Base-by-base conservation (phyloP, 208 protist genomes). In the Trypanosoma theileri region DNA sequence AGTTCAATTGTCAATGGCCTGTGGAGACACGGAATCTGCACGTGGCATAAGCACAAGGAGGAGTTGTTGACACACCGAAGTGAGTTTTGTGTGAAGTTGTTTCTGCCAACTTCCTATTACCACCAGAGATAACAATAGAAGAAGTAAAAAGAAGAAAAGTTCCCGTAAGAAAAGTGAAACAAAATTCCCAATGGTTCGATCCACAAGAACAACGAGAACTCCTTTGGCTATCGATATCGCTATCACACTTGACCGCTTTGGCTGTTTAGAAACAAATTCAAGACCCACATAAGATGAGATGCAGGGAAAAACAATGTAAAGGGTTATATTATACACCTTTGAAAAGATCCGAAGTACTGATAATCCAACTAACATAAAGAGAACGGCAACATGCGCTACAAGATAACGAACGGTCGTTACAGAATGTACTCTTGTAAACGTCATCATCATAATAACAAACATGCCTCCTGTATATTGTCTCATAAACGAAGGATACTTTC, bases 111-210 rank as follows among this genome's bases (percentile, higher is more conserved):
- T 74, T 71, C 75, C 85, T 13, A 84, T 28, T 52, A 58, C 40
- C 45, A 73, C 50, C 44, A 69, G 55, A 17, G 79, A 41, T 8
- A 79, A 62, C 4, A 71, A 60, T 12, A 82, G 55, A 8, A 84
- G 53, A 31, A 46, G 54, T n/a, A 81, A n/a, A 1, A 80, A 67
- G 31, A 90, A 75, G 31, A 86, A 62, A 0, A 87, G 9, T 42
- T 95, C 89, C 9, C 66, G 71, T 52, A 95, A 51, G 16, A 92
- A 14, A 46, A 68, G 66, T 50, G 76, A 80, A 16, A 92, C 44
- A 24, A 92, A 66, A 68, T 86, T 83, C 50, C 90, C 86, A 35
- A 92, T 67, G 0, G 86, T 93, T 59, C 72, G 59, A 75, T 95
- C 82, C 50, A 93, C 56, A 41, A 82, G 4, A 10, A 83, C 68